Base-by-base conservation (phyloP, 139 green algal genomes). In the Zygnema circumcarinatum region DNA sequence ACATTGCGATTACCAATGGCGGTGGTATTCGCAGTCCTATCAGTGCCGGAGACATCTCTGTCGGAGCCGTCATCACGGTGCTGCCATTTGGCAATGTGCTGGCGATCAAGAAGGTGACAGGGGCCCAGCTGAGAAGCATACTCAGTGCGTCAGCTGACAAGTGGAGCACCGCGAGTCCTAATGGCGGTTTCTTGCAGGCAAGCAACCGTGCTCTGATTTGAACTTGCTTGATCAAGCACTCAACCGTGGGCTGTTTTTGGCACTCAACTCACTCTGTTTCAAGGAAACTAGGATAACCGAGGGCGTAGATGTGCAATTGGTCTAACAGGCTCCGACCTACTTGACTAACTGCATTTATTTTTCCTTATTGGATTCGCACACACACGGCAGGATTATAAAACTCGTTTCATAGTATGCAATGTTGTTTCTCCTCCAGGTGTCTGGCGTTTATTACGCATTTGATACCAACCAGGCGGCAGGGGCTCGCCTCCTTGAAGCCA, bases 11-110 rank as follows among this genome's bases (percentile, higher is more conserved):
- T 7, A 39, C 36, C 29, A 93, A 93, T 67, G 42, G 75, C 1
- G 90, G 90, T n/a, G 74, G 73, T 38, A 74, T 91, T 21, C 86
- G 86, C 16, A 38, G 83, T 56, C 47, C 74, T 67, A 82, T 93
- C 20, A 38, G 38, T 0, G 90, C 86, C 0, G 75, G 76, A 32
- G 36, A 76, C 56, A 67, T 92, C 2, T 88, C 89, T 0, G 32
- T 83, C n/a, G 35, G 11, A 16, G 11, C 7, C 1, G 54, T 92
- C 25, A 16, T 88, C 2, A 74, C 67, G 38, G 35, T 91, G 16
- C 75, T 91, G 47, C 90, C 90, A 1, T 92, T 91, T 38, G 86
- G 75, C 47, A 91, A 92, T 87, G 86, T 31, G 38, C n/a, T 73
- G 11, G 31, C 42, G 2, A 78, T 54, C 20, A 35, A 39, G 1